Evolutionary conservation across 306 rosid genomes (phyloP).

Genomic region (Luffa acutangula): DNA sequence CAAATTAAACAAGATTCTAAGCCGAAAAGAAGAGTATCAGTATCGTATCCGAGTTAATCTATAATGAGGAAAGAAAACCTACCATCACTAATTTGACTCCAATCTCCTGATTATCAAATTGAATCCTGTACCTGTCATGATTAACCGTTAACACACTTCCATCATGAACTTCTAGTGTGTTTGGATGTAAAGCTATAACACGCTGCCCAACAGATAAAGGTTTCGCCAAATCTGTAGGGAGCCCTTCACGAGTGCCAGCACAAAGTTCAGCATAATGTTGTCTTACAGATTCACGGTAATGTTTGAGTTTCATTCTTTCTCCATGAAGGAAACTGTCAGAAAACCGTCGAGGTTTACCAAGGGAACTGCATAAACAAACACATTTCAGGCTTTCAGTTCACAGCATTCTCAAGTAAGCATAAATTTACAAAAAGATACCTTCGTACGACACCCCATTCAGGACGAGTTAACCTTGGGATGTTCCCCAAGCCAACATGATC

Average conservation of each 20-base stretch:
- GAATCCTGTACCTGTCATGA: conserved; percentile 80
- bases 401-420: neutral
- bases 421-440: conserved; percentile 32
- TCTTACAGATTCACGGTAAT: conserved; percentile 78
- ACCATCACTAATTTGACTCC: conserved; percentile 91
- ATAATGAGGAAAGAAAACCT: conserved; percentile 16
- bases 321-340: conserved; percentile 61
- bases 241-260: conserved; percentile 66
- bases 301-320: conserved; percentile 77
- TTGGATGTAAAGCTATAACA: conserved; percentile 77
- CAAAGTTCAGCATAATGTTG: conserved; percentile 65
- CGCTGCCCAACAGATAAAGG: conserved; percentile 90
- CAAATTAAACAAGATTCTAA: neutral
- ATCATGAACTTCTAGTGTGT: conserved; percentile 79
- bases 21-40: neutral
- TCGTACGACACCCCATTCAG: conserved; percentile 88
- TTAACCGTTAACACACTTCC: conserved; percentile 89
- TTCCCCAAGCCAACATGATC: conserved; percentile 87
- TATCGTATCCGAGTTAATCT: neutral
- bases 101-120: conserved; percentile 71
- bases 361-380: conserved; percentile 60
- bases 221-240: conserved; percentile 86
- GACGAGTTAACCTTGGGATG: conserved; percentile 77
- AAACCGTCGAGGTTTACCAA: conserved; percentile 95
- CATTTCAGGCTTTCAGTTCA: neutral